phyloP scores from a whole-genome alignment of 2,329 filamentous ascomycete genomes.

The Ascochyta clinopodiicola region DNA sequence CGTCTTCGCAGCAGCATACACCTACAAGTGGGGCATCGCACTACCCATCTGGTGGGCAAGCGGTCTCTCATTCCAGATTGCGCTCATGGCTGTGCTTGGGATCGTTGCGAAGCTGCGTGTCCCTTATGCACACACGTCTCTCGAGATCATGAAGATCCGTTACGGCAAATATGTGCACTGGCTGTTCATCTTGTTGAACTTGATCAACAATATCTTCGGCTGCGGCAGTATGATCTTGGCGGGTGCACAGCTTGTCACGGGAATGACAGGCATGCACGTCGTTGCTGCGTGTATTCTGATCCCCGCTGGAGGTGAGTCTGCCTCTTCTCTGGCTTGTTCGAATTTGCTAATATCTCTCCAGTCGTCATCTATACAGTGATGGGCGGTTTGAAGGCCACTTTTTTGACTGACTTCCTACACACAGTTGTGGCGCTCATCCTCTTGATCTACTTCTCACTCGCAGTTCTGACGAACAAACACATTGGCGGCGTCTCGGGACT shows the following conservation, averaged over 20 bases:
- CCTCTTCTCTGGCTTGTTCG: neutral
- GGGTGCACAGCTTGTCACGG: conserved; percentile 79
- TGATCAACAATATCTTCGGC: conserved; percentile 82
- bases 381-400: conserved; percentile 70
- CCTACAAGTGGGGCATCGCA: conserved; percentile 36
- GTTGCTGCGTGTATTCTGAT: conserved; percentile 14
- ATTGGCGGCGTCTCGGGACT: conserved; percentile 12
- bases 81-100: conserved; percentile 28
- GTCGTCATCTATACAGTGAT: conserved; percentile 80
- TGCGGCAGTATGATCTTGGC: conserved; percentile 81
- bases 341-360: conserved; percentile 67
- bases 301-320: conserved; percentile 15
- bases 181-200: conserved; percentile 79
- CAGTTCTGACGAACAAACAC: conserved; percentile 11
- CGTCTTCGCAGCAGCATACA: conserved; percentile 26
- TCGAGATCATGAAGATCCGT: conserved; percentile 80
- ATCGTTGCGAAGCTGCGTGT: conserved; percentile 33
- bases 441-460: conserved; percentile 61
- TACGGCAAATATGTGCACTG: conserved; percentile 75
- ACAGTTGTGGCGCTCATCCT: conserved; percentile 81
- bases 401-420: conserved; percentile 83
- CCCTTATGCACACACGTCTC: conserved; percentile 28
- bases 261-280: conserved; percentile 23
- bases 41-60: conserved; percentile 35
- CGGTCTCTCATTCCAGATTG: conserved; percentile 33